Evolutionary conservation across 768 basidiomycete species (phyloP).

Genomic region (Lentinus tigrinus): DNA sequence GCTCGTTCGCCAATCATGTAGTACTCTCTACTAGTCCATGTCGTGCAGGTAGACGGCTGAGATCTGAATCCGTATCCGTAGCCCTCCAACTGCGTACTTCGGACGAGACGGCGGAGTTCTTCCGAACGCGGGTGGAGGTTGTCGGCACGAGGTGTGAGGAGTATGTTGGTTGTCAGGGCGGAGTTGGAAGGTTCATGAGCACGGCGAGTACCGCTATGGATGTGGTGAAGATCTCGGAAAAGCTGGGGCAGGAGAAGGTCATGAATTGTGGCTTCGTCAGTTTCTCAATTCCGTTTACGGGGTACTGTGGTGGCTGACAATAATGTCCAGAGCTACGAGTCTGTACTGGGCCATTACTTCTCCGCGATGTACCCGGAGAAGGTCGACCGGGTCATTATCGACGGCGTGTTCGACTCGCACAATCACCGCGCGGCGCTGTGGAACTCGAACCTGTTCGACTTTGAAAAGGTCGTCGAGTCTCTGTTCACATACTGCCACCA

Average conservation of each 20-base stretch:
- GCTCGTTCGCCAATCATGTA: too few species aligned
- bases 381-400: slow-evolving; percentile 30
- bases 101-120: slow-evolving; percentile 18
- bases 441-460: slow-evolving; percentile 25
- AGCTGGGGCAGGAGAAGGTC: slow-evolving; percentile 29
- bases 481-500: slow-evolving; percentile 21
- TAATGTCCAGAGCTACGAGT: slow-evolving; percentile 14
- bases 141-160: too few species aligned
- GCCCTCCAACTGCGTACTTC: too few species aligned
- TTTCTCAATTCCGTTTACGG: neutral
- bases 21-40: too few species aligned
- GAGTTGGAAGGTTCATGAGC: too few species aligned
- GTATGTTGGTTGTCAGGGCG: too few species aligned
- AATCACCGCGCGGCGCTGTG: slow-evolving; percentile 21
- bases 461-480: slow-evolving; percentile 18
- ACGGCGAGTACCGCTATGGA: too few species aligned
- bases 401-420: slow-evolving; percentile 30
- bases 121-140: too few species aligned
- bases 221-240: slow-evolving; percentile 30
- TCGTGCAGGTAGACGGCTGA: too few species aligned
- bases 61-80: too few species aligned
- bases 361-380: slow-evolving; percentile 34
- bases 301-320: neutral
- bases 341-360: slow-evolving; percentile 25
- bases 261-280: slow-evolving; percentile 31